These are phyloP conservation scores for Annulohypoxylon moriforme DNA, from an alignment of 495 filamentous ascomycete genomes.

Conservation along the genomic window DNA sequence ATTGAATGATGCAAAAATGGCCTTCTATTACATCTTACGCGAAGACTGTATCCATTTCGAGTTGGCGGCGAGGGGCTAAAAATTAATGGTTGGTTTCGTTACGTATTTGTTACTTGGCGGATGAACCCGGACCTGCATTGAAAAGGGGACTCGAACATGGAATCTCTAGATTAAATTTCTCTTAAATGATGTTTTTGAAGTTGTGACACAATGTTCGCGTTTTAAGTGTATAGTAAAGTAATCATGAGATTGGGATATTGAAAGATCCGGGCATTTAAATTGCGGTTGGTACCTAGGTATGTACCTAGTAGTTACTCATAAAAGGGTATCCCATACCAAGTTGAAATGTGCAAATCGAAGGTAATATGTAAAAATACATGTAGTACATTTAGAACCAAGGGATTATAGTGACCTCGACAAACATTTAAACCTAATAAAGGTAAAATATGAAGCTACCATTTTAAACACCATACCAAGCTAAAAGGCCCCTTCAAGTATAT, in stretches of 20 bases:
- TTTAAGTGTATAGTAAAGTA: background rate
- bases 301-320: too few relatives aligned
- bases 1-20: conserved; percentile 34
- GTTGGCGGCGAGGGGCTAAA: conserved; percentile 7
- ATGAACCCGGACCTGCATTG: conserved; percentile 8
- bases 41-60: conserved; percentile 21
- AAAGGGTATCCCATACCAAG: too few relatives aligned
- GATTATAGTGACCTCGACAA: background rate
- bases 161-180: background rate
- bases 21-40: conserved; percentile 34
- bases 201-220: too few relatives aligned
- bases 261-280: background rate
- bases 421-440: background rate
- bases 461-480: too few relatives aligned
- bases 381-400: background rate
- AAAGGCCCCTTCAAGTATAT: background rate
- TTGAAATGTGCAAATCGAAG: background rate
- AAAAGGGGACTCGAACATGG: conserved; percentile 7
- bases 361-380: background rate
- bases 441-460: background rate
- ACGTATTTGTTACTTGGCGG: conserved; percentile 9
- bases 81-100: conserved; percentile 8
- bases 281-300: background rate
- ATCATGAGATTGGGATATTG: background rate
- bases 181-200: background rate